Conservation (phyloP, 1,284 basidiomycete species). For the Anthracocystis walkeri region DNA sequence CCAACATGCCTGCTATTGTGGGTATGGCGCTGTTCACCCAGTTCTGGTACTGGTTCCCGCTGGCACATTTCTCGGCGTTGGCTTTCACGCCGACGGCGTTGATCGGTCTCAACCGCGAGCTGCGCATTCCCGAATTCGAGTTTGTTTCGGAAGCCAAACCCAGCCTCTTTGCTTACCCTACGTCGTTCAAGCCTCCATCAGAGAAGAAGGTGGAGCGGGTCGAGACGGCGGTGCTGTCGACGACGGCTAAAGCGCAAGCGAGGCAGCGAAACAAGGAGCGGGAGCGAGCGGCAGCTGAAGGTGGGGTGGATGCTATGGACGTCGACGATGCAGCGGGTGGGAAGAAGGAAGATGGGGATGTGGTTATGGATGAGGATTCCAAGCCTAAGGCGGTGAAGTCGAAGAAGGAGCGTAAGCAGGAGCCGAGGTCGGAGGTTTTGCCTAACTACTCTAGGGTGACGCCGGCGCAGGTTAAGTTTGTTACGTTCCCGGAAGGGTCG, state of each 20-base stretch:
- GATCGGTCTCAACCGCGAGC: constrained; percentile 64
- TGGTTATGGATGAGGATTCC: constrained; percentile 55
- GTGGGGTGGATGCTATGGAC: constrained; percentile 59
- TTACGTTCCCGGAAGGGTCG: constrained; percentile 82
- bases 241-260: constrained; percentile 67
- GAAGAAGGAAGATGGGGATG: constrained; percentile 46
- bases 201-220: constrained; percentile 69
- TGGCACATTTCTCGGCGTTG: constrained; percentile 67
- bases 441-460: constrained; percentile 93
- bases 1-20: constrained; percentile 69
- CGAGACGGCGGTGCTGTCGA: constrained; percentile 67
- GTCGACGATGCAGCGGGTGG: constrained; percentile 41
- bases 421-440: constrained; percentile 81
- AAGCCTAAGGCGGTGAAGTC: constrained; percentile 30
- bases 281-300: constrained; percentile 56
- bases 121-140: constrained; percentile 65
- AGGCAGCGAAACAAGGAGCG: constrained; percentile 66
- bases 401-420: constrained; percentile 74
- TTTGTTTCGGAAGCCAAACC: constrained; percentile 65
- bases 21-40: constrained; percentile 69
- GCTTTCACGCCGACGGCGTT: constrained; percentile 68
- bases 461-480: constrained; percentile 85
- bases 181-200: constrained; percentile 57
- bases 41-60: constrained; percentile 70
- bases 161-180: constrained; percentile 67